Conservation (phyloP, 2,329 filamentous ascomycete species). For the Alternaria sp. region DNA sequence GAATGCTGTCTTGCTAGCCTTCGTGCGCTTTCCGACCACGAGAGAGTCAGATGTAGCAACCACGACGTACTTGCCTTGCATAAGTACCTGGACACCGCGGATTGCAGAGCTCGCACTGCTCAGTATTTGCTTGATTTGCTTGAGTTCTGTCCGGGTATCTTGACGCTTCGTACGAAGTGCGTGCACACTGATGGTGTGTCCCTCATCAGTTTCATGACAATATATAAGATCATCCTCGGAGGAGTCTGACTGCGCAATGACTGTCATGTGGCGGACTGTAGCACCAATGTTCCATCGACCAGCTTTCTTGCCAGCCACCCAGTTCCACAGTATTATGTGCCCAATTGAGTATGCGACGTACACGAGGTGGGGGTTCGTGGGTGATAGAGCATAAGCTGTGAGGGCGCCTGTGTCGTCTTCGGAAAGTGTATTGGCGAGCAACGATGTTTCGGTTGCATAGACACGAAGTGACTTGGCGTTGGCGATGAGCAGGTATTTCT, state of each 20-base stretch:
- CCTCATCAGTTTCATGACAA: neutral
- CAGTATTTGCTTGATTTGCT: constrained; percentile 48
- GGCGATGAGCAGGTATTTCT: constrained; percentile 73
- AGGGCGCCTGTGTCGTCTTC: constrained; percentile 55
- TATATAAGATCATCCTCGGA: constrained; percentile 2
- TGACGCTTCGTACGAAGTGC: constrained; percentile 43
- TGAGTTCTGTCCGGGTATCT: constrained; percentile 28
- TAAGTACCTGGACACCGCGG: constrained; percentile 55
- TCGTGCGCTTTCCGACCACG: constrained; percentile 66
- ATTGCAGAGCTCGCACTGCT: constrained; percentile 50
- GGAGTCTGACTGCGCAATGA: constrained; percentile 34
- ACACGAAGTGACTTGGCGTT: constrained; percentile 80
- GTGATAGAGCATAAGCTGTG: constrained; percentile 62
- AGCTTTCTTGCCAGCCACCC: constrained; percentile 58
- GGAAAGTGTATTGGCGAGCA: constrained; percentile 77
- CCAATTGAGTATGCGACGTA: constrained; percentile 64
- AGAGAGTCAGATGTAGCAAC: constrained; percentile 64
- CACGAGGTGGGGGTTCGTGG: constrained; percentile 60
- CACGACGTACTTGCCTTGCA: constrained; percentile 67
- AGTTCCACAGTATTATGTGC: constrained; percentile 66
- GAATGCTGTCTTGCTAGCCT: constrained; percentile 42
- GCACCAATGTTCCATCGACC: constrained; percentile 55
- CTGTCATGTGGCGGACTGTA: constrained; percentile 47
- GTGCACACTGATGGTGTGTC: constrained; percentile 48
- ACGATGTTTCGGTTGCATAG: constrained; percentile 82